Evolutionary conservation across 306 rosid genomes (phyloP), one percentile per base, ranked within the genome.

Genomic region (Boehmeria nivea): DNA sequence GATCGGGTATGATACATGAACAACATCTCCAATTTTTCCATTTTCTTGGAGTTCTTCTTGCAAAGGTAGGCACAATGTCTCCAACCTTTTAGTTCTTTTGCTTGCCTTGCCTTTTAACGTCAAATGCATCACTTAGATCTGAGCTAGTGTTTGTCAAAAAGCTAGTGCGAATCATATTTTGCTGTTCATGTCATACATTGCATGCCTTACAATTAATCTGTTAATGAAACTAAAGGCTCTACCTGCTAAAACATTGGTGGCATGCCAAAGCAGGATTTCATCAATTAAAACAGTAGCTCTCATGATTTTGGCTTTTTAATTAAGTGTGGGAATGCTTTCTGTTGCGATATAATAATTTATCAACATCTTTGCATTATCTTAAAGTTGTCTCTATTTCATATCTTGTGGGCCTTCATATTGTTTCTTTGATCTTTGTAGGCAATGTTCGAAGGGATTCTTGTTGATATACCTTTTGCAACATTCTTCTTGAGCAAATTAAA

Each of bases 361-460:
- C 5, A 31, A 31, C 36, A 31, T 31, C 36, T 6, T n/a, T n/a
- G 9, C 8, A 6, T 31, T 31, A 10, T 31, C 56, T 54, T 33
- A 42, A 54, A 54, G 26, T 31, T 28, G 7, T 59, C 43, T 59
- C 43, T 31, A 20, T 59, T 13, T 18, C 27, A 27, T 27, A 46
- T 53, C 43, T 11, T 25, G 8, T n/a, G n/a, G n/a, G 17, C 21
- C 43, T 44, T 42, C 54, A 14, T 60, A 34, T 23, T 20, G 28
- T 59, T 45, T 12, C 38, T 60, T 16, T 44, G 20, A 7, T 13
- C 28, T 57, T 71, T 78, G 64, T 70, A 91, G 99, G 96, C 96
- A 38, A 84, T 91, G 99, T 91, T 87, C 60, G 99, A 91, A 78
- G 99, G 99, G 58, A 87, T 91, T 78, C 93, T 91, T 18, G 99